These are phyloP conservation scores for Hypoxylon fuscum DNA, from an alignment of 495 filamentous ascomycete genomes.

Conservation along the genomic window DNA sequence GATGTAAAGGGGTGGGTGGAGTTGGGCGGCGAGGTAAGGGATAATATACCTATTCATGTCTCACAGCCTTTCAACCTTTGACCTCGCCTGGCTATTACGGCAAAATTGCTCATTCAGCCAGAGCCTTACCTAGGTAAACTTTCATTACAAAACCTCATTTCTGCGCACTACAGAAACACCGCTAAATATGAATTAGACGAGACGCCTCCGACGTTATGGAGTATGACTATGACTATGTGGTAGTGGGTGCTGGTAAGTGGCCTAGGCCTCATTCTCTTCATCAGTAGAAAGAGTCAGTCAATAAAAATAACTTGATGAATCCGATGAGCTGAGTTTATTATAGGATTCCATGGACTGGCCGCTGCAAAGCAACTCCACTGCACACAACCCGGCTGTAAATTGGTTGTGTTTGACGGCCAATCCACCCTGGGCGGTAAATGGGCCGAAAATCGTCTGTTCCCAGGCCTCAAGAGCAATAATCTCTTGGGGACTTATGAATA, in stretches of 20 bases:
- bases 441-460: slow-evolving; percentile 8
- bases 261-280: neutral
- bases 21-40: too few relatives aligned
- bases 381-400: slow-evolving; percentile 6
- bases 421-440: slow-evolving; percentile 12
- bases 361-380: slow-evolving; percentile 22
- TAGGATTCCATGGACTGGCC: slow-evolving; percentile 20
- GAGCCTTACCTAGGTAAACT: too few relatives aligned
- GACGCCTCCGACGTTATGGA: neutral
- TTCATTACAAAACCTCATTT: too few relatives aligned
- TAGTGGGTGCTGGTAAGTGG: slow-evolving; percentile 24
- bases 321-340: neutral
- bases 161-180: neutral
- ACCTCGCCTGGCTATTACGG: too few relatives aligned
- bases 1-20: too few relatives aligned
- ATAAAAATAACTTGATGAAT: neutral
- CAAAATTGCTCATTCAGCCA: too few relatives aligned
- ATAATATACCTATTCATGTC: too few relatives aligned
- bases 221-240: slow-evolving; percentile 4
- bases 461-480: slow-evolving; percentile 68
- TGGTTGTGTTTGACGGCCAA: slow-evolving; percentile 10
- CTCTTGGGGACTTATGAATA: slow-evolving; percentile 73
- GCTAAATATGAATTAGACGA: too few relatives aligned
- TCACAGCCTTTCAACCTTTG: too few relatives aligned
- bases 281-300: neutral